Percentiles rank a stretch among this genome's conserved stretches.
phyloP scores from a whole-genome alignment of 495 filamentous ascomycete species.

The Neurospora sp. region DNA sequence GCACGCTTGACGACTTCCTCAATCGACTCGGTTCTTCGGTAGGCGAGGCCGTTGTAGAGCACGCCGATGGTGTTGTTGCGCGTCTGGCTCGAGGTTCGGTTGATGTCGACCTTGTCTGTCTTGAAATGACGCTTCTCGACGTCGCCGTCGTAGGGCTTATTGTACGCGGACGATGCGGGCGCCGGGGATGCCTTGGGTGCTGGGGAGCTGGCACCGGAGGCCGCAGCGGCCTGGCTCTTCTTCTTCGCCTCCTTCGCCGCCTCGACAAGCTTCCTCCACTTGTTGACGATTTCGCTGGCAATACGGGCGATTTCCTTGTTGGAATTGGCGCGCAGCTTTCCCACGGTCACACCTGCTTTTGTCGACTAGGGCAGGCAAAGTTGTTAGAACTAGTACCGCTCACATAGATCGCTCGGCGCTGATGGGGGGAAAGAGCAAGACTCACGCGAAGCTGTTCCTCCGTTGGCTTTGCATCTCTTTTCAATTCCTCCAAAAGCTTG shows the following conservation, averaged over 20 bases:
- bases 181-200: constrained; percentile 34
- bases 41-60: constrained; percentile 74
- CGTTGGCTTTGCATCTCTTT: constrained; percentile 66
- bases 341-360: constrained; percentile 79
- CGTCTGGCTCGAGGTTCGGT: constrained; percentile 55
- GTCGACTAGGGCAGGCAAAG: constrained; percentile 50
- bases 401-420: not conserved
- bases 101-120: constrained; percentile 63
- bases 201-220: constrained; percentile 19
- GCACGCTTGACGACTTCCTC: constrained; percentile 56
- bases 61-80: constrained; percentile 81
- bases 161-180: constrained; percentile 29
- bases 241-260: constrained; percentile 51
- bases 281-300: constrained; percentile 70
- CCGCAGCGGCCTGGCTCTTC: constrained; percentile 32
- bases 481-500: constrained; percentile 62
- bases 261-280: constrained; percentile 78
- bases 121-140: constrained; percentile 69
- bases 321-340: constrained; percentile 65
- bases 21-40: constrained; percentile 45
- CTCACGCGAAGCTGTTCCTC: constrained; percentile 73
- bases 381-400: not conserved
- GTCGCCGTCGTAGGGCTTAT: constrained; percentile 57
- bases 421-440: constrained; percentile 4
- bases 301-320: constrained; percentile 65